Base-by-base conservation (phyloP, 2,329 filamentous ascomycete genomes). In the Orbilia brochopaga region DNA sequence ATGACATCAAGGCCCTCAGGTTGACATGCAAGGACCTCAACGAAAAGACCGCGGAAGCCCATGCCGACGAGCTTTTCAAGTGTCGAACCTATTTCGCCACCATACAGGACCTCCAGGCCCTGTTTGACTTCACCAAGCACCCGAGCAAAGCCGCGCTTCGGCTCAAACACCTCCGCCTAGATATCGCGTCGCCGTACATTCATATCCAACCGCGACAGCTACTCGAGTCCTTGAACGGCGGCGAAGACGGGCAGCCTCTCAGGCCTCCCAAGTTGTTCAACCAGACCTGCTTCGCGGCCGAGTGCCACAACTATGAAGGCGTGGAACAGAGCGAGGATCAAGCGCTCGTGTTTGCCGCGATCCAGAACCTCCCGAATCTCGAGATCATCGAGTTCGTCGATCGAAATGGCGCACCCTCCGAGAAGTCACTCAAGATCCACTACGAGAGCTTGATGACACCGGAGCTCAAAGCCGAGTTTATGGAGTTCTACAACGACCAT, bases 291-390 rank as follows among this genome's bases (percentile, higher is more conserved):
- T 65, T 72, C 17, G 37, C 50, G 5, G 52, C 35, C 17, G 52
- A 65, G 10, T 61, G 40, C 30, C 32, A 56, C 19, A 61, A 65
- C 8, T 59, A 64, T 21, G 66, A 70, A 44, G 66, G 53, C 2
- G 50, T 70, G 2, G 61, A 60, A 3, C 54, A 70, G n/a, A 70
- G 50, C n/a, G 67, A 72, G 23, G 67, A 72, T n/a, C 60, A 65
- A n/a, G 60, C 67, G 11, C 46, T 72, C 15, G 48, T 72, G 1
- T 61, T 61, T 32, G 60, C 67, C 5, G 67, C 67, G 2, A 23
- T 72, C 3, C 67, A 72, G 23, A 72, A 65, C 37, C 50, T 72
- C 2, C 67, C 67, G 7, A 72, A 61, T 27, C 60, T 72, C 15
- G 60, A 72, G 17, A 24, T 56, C 8, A 53, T 72, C 27, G 67